Conservation (phyloP, 306 rosid species). For the Glycine soja region DNA sequence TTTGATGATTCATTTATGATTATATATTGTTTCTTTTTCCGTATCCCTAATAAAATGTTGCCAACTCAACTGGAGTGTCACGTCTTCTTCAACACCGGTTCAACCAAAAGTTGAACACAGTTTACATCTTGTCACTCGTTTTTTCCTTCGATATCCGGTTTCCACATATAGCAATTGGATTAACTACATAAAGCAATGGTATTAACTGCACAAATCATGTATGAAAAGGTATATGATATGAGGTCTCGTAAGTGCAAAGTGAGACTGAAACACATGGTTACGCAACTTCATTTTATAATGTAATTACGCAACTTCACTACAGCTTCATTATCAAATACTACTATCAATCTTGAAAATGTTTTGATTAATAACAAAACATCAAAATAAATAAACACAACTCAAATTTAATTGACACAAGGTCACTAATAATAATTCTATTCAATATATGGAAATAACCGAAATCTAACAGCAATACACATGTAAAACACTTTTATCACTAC, state of each 20-base stretch:
- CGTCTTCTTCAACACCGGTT: background rate
- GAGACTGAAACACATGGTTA: background rate
- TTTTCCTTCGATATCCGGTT: background rate
- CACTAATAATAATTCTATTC: background rate
- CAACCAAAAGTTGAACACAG: background rate
- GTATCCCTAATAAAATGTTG: too few species aligned
- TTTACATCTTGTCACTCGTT: background rate
- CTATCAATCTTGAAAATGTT: background rate
- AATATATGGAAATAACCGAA: background rate
- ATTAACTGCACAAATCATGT: background rate
- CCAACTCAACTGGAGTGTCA: background rate
- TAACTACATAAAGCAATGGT: background rate
- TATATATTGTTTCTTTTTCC: too few species aligned
- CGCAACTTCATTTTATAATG: slow-evolving; percentile 3
- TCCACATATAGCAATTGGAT: background rate
- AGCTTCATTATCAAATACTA: background rate
- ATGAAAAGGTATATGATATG: background rate
- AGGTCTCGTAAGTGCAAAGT: slow-evolving; percentile 3
- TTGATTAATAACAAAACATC: background rate
- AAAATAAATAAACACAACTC: background rate
- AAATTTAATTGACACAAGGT: background rate
- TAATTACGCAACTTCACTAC: background rate
- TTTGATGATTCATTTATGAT: too few species aligned
- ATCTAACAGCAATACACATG: background rate
- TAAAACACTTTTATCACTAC: background rate